Evolutionary conservation across 441 rosid genomes (phyloP).

Genomic region (Syzygium malaccense): DNA sequence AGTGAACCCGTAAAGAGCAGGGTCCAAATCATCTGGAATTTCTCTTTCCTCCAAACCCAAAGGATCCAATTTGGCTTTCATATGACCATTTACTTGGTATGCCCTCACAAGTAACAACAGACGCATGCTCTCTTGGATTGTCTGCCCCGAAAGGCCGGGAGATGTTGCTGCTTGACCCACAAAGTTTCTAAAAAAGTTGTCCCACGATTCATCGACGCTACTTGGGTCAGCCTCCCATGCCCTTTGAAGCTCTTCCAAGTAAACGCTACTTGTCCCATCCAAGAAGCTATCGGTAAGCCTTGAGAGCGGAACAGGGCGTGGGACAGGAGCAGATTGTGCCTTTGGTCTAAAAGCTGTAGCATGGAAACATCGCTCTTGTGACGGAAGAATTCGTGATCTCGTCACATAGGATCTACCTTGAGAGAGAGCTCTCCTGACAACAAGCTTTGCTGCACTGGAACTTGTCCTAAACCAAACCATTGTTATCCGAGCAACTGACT

Average conservation of each 20-base stretch:
- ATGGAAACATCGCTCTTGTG: conserved; percentile 48
- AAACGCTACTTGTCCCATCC: conserved; percentile 93
- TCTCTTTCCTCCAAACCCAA: conserved; percentile 69
- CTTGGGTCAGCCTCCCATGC: conserved; percentile 90
- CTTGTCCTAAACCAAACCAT: conserved; percentile 90
- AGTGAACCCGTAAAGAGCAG: conserved; percentile 68
- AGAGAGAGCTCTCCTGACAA: conserved; percentile 59
- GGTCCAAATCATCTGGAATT: conserved; percentile 77
- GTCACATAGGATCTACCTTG: conserved; percentile 50
- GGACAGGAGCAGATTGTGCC: conserved; percentile 62
- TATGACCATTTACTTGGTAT: conserved; percentile 96
- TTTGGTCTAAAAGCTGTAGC: conserved; percentile 49
- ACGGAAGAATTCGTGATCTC: conserved; percentile 40
- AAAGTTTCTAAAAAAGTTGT: conserved; percentile 92
- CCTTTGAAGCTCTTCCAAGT: conserved; percentile 92
- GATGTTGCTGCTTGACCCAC: conserved; percentile 96
- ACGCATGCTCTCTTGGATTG: conserved; percentile 97
- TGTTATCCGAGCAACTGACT: background rate
- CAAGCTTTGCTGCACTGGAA: conserved; percentile 53
- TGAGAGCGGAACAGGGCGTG: conserved; percentile 72
- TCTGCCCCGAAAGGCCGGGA: conserved; percentile 95
- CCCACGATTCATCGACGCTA: conserved; percentile 98
- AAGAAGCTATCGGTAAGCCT: conserved; percentile 86
- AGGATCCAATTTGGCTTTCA: conserved; percentile 92
- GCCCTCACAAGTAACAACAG: conserved; percentile 81